Evolutionary conservation across 768 basidiomycete genomes (phyloP).

Genomic region (Chlorophyllum brunneum): DNA sequence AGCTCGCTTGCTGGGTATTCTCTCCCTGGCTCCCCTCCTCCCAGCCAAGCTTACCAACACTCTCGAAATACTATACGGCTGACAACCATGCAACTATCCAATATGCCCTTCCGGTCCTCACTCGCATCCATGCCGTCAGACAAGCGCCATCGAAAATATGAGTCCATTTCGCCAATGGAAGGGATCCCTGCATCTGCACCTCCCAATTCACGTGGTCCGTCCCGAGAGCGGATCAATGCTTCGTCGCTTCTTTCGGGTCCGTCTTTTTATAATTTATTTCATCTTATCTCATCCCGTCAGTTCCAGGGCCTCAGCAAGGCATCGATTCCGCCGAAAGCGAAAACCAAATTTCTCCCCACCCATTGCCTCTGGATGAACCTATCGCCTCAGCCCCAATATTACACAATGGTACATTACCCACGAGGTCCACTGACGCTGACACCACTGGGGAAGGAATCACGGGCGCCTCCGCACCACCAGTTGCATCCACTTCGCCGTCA

Average conservation of each 20-base stretch:
- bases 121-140: not conserved
- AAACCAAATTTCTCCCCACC: no score
- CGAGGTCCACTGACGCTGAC: not conserved
- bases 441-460: not conserved
- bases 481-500: not conserved
- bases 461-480: not conserved
- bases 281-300: not conserved
- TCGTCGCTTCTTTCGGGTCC: not conserved
- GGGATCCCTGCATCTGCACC: conserved; percentile 9
- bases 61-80: conserved; percentile 64
- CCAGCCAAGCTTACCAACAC: conserved; percentile 32
- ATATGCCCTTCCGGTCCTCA: conserved; percentile 36
- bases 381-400: not conserved
- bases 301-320: no score
- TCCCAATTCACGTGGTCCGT: conserved; percentile 1
- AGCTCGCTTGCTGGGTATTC: conserved; percentile 17
- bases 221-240: conserved; percentile 3
- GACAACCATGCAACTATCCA: conserved; percentile 63
- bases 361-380: no score
- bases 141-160: not conserved
- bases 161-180: not conserved
- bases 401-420: not conserved
- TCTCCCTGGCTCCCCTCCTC: not conserved
- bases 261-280: not conserved
- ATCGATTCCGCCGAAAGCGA: no score